phyloP scores from a whole-genome alignment of 331 rosid genomes.

The Erythrophleum ivorense region DNA sequence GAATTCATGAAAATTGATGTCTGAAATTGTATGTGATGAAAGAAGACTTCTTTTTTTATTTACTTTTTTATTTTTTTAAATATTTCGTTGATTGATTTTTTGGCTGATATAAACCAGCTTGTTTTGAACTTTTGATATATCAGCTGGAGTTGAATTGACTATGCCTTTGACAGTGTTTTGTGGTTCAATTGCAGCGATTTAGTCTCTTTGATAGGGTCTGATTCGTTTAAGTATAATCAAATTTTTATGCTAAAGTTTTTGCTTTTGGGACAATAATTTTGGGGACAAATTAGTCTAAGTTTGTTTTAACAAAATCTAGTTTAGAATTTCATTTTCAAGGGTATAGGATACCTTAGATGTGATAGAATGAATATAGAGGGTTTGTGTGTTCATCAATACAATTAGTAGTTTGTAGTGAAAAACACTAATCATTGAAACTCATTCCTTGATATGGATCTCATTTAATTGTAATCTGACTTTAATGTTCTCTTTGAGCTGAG shows the following conservation, averaged over 20 bases:
- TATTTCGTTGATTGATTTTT: too few relatives aligned
- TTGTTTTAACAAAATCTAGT: background rate
- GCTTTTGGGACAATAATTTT: background rate
- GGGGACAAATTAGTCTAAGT: background rate
- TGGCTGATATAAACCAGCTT: background rate
- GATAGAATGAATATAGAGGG: background rate
- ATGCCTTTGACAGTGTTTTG: background rate
- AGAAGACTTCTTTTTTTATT: background rate
- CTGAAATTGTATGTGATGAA: background rate
- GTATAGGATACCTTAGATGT: background rate
- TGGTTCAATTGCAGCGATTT: background rate
- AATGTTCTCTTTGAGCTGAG: conserved; percentile 11
- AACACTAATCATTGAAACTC: background rate
- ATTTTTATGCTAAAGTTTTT: background rate
- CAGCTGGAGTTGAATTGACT: conserved; percentile 13
- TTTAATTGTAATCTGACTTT: background rate
- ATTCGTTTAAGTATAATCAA: background rate
- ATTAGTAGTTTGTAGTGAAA: background rate
- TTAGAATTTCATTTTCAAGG: conserved; percentile 19
- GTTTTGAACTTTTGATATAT: background rate
- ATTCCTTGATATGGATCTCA: background rate
- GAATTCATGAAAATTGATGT: background rate
- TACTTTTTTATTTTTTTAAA: background rate
- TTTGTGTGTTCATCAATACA: background rate
- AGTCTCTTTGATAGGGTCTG: conserved; percentile 7